Evolutionary conservation across 768 basidiomycete genomes (phyloP), one percentile per base, ranked within the genome.

Genomic region (Russula sp.): DNA sequence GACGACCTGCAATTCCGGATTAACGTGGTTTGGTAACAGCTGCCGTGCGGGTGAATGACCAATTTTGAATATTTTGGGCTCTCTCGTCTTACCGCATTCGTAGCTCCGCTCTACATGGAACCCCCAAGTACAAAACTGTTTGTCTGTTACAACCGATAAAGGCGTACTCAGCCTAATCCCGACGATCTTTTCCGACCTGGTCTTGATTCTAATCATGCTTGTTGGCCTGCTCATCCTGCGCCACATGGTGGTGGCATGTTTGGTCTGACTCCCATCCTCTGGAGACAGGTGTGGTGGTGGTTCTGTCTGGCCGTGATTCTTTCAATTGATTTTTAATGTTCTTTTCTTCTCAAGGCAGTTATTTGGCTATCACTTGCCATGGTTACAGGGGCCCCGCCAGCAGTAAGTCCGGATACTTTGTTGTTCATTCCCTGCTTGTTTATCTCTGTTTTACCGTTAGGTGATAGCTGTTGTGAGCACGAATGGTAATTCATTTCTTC

Each of bases 161-260:
- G 14, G 11, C 36, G 22, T 14, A 30, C 38, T 42, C 22, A 28
- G n/a, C 9, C 3, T 30, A 28, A 18, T 52, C 28, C 5, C 14
- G 0, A 16, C 7, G 28, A 5, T 52, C 13, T 5, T 32, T 42
- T 22, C 38, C 13, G 59, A 60, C 40, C 2, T 42, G 26, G 10
- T 8, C 20, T n/a, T 60, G 6, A 20, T 60, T 22, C 20, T 60
- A 13, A 40, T 52, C n/a, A 60, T 60, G 59, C 36, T 60, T 22
- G 6, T n/a, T n/a, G 59, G 59, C 50, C 3, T 60, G 40, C 26
- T n/a, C 11, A 26, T 28, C 11, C 28, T 42, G n/a, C 20, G 38
- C 26, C 6, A 26, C 40, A 14, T 16, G 38, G 26, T 9, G 6
- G 6, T 2, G 10, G 36, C 1, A n/a, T 1, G 38, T 6, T 52